phyloP scores from a whole-genome alignment of 2,329 filamentous ascomycete genomes.

The Aquanectria penicillioides region DNA sequence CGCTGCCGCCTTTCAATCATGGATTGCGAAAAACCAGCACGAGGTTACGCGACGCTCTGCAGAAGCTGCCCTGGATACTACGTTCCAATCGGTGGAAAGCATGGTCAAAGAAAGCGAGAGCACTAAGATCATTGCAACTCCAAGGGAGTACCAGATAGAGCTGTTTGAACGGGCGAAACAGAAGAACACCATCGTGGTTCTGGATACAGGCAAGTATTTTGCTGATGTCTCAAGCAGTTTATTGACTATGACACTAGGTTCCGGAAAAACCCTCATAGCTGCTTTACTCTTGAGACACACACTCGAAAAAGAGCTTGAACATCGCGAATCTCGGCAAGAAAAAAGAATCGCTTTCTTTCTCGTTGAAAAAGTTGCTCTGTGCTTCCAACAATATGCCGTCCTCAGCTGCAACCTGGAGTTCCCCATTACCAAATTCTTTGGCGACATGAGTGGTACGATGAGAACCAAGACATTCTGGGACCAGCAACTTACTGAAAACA shows the following conservation, averaged over 20 bases:
- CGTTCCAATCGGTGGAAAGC: conserved; percentile 45
- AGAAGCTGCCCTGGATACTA: conserved; percentile 39
- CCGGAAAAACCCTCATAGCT: conserved; percentile 96
- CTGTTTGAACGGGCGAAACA: conserved; percentile 88
- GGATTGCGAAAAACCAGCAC: conserved; percentile 49
- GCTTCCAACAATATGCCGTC: conserved; percentile 88
- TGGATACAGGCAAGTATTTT: conserved; percentile 77
- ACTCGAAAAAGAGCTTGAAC: conserved; percentile 80
- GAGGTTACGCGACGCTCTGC: conserved; percentile 45
- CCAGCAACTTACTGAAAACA: conserved; percentile 68
- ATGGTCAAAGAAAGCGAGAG: conserved; percentile 51
- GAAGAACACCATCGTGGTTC: conserved; percentile 89
- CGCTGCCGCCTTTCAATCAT: conserved; percentile 59
- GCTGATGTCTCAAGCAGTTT: too few species aligned
- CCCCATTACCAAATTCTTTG: conserved; percentile 78
- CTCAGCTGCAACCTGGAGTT: conserved; percentile 84
- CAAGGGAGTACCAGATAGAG: conserved; percentile 91
- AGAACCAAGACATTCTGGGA: conserved; percentile 60
- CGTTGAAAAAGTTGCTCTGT: conserved; percentile 88
- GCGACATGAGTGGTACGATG: conserved; percentile 65
- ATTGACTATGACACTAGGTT: conserved; percentile 62
- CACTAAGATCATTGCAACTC: conserved; percentile 74
- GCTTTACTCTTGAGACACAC: conserved; percentile 82
- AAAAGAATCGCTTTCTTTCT: conserved; percentile 84
- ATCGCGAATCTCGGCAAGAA: conserved; percentile 69